Evolutionary conservation across 495 filamentous ascomycete species (phyloP).

Genomic region (Trichocladium uniseriatum): DNA sequence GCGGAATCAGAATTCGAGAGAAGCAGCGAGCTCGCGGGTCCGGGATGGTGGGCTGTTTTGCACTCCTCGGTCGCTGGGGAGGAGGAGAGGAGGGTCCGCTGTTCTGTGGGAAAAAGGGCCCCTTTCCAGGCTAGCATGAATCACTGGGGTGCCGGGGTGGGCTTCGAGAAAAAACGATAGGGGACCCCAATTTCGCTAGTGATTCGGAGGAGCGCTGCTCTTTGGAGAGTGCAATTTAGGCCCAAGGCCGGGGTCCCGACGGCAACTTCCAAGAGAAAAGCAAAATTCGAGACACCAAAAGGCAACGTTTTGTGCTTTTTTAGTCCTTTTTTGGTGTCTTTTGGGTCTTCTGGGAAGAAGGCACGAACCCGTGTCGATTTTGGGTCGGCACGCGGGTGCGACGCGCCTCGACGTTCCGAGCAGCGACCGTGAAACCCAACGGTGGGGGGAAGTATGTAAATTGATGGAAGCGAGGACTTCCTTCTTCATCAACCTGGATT

Average conservation of each 20-base stretch:
- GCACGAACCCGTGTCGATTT: no score
- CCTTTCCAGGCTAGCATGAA: conserved; percentile 34
- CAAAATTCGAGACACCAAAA: not conserved
- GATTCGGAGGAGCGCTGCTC: conserved; percentile 24
- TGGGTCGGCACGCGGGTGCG: no score
- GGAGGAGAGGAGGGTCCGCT: conserved; percentile 10
- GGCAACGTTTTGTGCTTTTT: no score
- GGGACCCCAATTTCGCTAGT: conserved; percentile 36
- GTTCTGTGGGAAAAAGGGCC: conserved; percentile 16
- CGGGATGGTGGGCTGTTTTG: conserved; percentile 5
- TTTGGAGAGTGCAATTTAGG: conserved; percentile 25
- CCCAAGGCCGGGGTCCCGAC: conserved; percentile 10
- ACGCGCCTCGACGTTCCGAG: no score
- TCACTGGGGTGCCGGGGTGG: conserved; percentile 24
- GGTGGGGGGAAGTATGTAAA: no score
- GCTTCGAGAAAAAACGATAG: conserved; percentile 26
- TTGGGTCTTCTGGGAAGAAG: no score
- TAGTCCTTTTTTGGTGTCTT: no score
- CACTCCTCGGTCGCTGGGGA: conserved; percentile 14
- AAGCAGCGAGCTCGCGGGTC: conserved; percentile 1
- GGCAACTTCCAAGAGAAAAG: conserved; percentile 3
- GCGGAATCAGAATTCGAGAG: conserved; percentile 11
- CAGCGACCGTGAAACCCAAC: no score
- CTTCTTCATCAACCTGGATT: no score
- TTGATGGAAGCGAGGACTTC: no score